Evolutionary conservation across 1,284 basidiomycete genomes (phyloP), one percentile per base, ranked within the genome.

Genomic region (Ganoderma boninense): DNA sequence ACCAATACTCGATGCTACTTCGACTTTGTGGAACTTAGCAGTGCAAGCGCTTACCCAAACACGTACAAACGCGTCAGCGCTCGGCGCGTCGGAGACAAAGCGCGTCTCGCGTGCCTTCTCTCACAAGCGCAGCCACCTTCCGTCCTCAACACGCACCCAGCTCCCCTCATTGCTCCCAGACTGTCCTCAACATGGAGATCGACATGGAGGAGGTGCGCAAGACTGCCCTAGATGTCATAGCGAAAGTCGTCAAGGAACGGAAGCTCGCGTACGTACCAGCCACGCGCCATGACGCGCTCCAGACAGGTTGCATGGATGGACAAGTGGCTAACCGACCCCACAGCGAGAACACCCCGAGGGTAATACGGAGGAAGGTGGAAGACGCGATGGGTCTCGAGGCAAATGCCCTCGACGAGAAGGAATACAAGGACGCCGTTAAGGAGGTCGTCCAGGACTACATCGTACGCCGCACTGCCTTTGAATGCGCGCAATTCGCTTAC

Each of bases 301-400:
- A 46, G 11, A 23, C 23, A 49, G 5, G 13, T 23, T 26, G 7
- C 13, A 4, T 13, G 23, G 35, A 35, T 3, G n/a, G 14, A 29
- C 35, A 11, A 14, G 23, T 20, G 13, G n/a, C 52, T 68, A 1
- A 66, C 66, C n/a, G 8, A 16, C 4, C 10, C 23, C 7, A 32
- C 68, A 90, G 87, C 57, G 72, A 82, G 46, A 76, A 87, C 14
- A 90, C 87, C 0, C 81, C 83, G 44, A 84, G 85, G n/a, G 81
- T 84, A 29, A 82, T 89, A 42, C 85, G 87, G 20, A 77, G 78
- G 64, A 74, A 80, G n/a, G 68, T 89, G 2, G 89, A 89, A 76
- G 70, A 78, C 18, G 72, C 79, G 14, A 79, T 88, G 62, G 71
- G 73, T 13, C 74, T 91, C n/a, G 79, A 82, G 10, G 70, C 77